Evolutionary conservation across 371 early-diverging fungal genomes (phyloP).

Genomic region (Actinomortierella ambigua): DNA sequence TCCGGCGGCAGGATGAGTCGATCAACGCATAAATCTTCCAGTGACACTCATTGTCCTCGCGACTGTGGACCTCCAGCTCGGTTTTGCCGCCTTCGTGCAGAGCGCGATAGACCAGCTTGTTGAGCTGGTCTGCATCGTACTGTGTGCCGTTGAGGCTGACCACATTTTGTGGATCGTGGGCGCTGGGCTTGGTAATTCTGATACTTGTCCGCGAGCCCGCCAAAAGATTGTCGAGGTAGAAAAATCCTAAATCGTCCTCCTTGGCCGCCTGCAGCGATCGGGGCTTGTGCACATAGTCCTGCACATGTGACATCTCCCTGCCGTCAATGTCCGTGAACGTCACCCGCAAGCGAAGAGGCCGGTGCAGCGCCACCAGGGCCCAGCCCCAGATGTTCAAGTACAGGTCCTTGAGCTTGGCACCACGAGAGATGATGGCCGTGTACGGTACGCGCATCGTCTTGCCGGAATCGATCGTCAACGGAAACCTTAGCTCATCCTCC

Average conservation of each 20-base stretch:
- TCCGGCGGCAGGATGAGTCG: conserved; percentile 32
- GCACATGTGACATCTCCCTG: conserved; percentile 31
- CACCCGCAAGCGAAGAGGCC: conserved; percentile 45
- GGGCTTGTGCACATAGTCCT: conserved; percentile 48
- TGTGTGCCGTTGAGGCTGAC: conserved; percentile 17
- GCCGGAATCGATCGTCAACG: conserved; percentile 34
- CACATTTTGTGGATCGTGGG: conserved; percentile 4
- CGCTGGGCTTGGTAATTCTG: conserved; percentile 8
- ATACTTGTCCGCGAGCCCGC: conserved; percentile 13
- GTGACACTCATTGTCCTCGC: conserved; percentile 13
- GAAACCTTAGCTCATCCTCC: conserved; percentile 20
- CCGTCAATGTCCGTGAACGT: conserved; percentile 48
- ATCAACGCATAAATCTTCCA: conserved; percentile 38
- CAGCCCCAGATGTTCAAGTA: conserved; percentile 33
- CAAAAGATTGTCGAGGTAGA: conserved; percentile 38
- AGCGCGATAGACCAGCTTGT: conserved; percentile 41
- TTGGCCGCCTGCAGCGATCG: conserved; percentile 8
- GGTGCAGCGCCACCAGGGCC: conserved; percentile 40
- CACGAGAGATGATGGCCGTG: conserved; percentile 40
- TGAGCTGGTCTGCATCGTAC: conserved; percentile 12
- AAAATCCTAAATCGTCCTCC: conserved; percentile 41
- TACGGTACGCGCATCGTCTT: conserved; percentile 32
- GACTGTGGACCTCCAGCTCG: conserved; percentile 20
- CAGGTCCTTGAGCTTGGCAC: conserved; percentile 21
- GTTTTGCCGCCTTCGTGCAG: conserved; percentile 20